These are phyloP conservation scores for Melanogaster broomeanus DNA, from an alignment of 768 basidiomycete species.

Conservation along the genomic window DNA sequence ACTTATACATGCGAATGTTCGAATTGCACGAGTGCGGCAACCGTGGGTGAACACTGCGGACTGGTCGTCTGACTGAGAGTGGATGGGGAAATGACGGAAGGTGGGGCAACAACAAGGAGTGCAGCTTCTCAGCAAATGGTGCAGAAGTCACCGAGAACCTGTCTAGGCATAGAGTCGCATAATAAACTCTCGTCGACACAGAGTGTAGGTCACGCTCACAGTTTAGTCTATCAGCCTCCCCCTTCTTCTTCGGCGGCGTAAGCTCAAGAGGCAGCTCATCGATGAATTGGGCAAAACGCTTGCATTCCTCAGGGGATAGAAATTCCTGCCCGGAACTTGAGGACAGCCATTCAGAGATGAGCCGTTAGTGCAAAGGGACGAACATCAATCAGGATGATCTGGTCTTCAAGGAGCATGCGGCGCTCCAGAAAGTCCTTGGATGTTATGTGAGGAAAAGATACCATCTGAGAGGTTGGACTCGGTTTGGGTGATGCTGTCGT, in stretches of 20 bases:
- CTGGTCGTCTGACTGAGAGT: conserved; percentile 28
- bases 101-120: conserved; percentile 52
- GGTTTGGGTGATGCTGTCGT: no score
- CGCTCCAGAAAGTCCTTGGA: conserved; percentile 49
- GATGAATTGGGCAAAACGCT: conserved; percentile 57
- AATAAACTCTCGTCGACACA: background rate
- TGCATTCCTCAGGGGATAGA: conserved; percentile 62
- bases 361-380: conserved; percentile 15
- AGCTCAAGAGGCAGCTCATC: conserved; percentile 60
- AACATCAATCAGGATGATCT: conserved; percentile 64
- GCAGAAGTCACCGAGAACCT: conserved; percentile 60
- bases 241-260: conserved; percentile 70
- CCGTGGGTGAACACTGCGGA: conserved; percentile 22
- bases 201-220: conserved; percentile 41
- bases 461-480: background rate
- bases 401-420: conserved; percentile 56
- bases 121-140: conserved; percentile 58
- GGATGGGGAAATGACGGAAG: conserved; percentile 55
- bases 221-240: conserved; percentile 72
- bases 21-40: conserved; percentile 64
- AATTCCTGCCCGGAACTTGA: conserved; percentile 44
- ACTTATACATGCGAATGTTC: conserved; percentile 76
- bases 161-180: conserved; percentile 38
- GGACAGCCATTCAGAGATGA: conserved; percentile 1
- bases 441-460: conserved; percentile 46